Conservation (phyloP, 352 stramenopile genomes). For the Pythium dissimile region DNA sequence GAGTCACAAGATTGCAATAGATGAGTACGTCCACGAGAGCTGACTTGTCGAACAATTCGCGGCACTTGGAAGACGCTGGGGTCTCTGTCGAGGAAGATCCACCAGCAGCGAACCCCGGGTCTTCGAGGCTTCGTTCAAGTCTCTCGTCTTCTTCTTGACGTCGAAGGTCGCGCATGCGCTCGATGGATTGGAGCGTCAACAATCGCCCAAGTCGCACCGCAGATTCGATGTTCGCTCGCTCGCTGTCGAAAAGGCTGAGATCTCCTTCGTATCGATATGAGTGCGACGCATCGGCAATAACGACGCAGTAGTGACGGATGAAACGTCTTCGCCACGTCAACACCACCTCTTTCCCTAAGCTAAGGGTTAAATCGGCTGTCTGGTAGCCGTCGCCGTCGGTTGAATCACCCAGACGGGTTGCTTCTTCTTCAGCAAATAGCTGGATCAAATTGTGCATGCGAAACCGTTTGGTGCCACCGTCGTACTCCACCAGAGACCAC, state of each 20-base stretch:
- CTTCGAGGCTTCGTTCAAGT: conserved; percentile 8
- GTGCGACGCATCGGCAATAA: conserved; percentile 68
- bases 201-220: conserved; percentile 70
- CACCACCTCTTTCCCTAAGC: conserved; percentile 51
- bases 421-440: conserved; percentile 81
- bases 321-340: conserved; percentile 77
- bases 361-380: conserved; percentile 12
- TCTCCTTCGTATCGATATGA: conserved; percentile 71
- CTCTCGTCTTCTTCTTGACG: conserved; percentile 33
- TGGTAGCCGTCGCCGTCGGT: neutral
- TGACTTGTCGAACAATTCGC: conserved; percentile 34
- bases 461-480: conserved; percentile 60
- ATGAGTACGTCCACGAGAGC: conserved; percentile 70
- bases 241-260: conserved; percentile 63
- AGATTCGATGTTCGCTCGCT: conserved; percentile 78
- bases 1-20: conserved; percentile 76
- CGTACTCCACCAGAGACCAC: conserved; percentile 79
- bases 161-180: conserved; percentile 59
- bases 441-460: conserved; percentile 83
- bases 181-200: conserved; percentile 68
- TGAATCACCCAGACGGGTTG: conserved; percentile 43
- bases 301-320: conserved; percentile 76
- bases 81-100: neutral
- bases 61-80: neutral
- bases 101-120: neutral